These are phyloP conservation scores for Volvox carteri DNA, from an alignment of 163 green algal genomes.

Conservation along the genomic window DNA sequence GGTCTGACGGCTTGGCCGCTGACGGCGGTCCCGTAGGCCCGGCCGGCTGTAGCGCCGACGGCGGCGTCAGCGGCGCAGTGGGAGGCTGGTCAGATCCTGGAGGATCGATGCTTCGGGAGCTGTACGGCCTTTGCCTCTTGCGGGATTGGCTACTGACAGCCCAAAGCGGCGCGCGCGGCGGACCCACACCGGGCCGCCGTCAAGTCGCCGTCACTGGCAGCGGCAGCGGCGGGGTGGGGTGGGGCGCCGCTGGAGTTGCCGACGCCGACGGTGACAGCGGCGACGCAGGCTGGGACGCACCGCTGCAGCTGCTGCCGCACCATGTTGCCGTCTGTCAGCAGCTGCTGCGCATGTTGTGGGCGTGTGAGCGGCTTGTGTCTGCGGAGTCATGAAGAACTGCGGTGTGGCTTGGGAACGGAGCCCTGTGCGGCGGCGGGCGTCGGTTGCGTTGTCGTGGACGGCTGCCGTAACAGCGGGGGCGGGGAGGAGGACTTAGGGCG, in stretches of 20 bases:
- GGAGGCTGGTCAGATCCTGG: neutral
- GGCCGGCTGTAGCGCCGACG: too few relatives aligned
- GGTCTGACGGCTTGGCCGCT: neutral
- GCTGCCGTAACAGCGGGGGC: too few relatives aligned
- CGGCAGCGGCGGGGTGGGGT: neutral
- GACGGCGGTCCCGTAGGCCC: neutral
- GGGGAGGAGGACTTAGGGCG: too few relatives aligned
- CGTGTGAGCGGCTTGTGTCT: constrained; percentile 11
- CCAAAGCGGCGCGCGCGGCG: constrained; percentile 32
- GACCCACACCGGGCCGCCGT: neutral
- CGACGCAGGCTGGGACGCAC: neutral
- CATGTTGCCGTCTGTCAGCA: constrained; percentile 28
- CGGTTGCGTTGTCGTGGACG: too few relatives aligned
- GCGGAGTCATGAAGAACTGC: neutral
- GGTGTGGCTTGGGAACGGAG: too few relatives aligned
- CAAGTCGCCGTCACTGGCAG: neutral
- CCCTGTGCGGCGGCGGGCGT: too few relatives aligned
- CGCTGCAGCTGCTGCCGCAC: constrained; percentile 47
- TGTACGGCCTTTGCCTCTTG: constrained; percentile 23
- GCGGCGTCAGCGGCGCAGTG: neutral
- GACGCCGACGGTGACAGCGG: neutral
- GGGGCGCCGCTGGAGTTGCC: neutral
- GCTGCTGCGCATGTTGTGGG: constrained; percentile 11
- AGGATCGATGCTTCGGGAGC: neutral
- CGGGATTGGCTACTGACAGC: constrained; percentile 23